These are phyloP conservation scores for Pseudogymnoascus sp. DNA, from an alignment of 2,329 filamentous ascomycete species.

Conservation along the genomic window DNA sequence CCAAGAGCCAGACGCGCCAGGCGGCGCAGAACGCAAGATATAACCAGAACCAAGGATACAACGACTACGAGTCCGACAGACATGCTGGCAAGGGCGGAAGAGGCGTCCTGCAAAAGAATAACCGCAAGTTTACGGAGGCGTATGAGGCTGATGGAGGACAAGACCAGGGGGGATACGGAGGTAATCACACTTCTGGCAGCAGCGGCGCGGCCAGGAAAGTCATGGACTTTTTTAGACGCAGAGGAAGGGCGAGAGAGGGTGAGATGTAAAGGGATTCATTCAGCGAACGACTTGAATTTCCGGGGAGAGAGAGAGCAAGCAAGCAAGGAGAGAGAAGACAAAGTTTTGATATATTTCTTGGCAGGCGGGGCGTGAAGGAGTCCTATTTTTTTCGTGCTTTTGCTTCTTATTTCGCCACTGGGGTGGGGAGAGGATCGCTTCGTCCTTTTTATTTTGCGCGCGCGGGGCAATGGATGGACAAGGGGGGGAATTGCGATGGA, in stretches of 20 bases:
- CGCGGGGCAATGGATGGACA: not conserved
- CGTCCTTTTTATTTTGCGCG: not conserved
- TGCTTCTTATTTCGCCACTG: not conserved
- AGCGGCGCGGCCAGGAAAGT: conserved; percentile 83
- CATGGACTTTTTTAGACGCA: conserved; percentile 95
- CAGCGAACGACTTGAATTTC: not conserved
- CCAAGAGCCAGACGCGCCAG: conserved; percentile 4
- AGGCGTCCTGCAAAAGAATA: conserved; percentile 72
- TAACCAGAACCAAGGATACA: conserved; percentile 37
- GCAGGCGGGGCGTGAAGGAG: conserved; percentile 9
- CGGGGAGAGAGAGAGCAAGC: conserved; percentile 2
- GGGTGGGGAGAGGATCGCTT: not conserved
- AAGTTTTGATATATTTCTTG: conserved; percentile 10
- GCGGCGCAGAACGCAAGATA: conserved; percentile 44
- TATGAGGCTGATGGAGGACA: conserved; percentile 71
- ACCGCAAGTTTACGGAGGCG: conserved; percentile 77
- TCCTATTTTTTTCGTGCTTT: conserved; percentile 4
- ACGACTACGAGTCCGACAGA: conserved; percentile 37
- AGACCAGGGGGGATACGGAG: conserved; percentile 53
- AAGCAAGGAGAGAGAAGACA: not conserved
- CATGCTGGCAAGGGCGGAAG: conserved; percentile 32
- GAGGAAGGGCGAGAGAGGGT: conserved; percentile 65
- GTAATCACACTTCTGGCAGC: conserved; percentile 62
- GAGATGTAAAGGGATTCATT: conserved; percentile 32
- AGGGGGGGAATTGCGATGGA: not conserved